phyloP scores from a whole-genome alignment of 1,284 basidiomycete species.

The Malassezia cuniculi region DNA sequence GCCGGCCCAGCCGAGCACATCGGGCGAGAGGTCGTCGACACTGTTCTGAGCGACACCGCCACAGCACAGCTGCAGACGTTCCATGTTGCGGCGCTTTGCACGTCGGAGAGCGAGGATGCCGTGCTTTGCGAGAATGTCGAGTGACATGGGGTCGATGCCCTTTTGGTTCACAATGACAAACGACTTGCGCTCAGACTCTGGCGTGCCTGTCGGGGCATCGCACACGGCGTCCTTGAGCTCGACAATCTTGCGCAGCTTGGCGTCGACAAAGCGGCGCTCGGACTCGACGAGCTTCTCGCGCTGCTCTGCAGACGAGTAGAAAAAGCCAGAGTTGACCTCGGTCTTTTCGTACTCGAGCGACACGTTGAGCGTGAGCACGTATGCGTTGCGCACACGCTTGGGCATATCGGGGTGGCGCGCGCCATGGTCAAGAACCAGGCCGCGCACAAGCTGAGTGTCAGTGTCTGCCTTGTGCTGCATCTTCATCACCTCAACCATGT shows the following conservation, averaged over 20 bases:
- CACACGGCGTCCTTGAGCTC: conserved; percentile 94
- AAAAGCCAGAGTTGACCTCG: conserved; percentile 99
- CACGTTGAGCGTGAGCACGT: conserved; percentile 88
- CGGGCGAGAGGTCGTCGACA: conserved; percentile 84
- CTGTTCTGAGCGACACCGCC: conserved; percentile 95
- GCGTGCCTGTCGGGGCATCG: conserved; percentile 46
- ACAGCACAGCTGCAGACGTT: conserved; percentile 56
- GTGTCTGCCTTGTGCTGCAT: conserved; percentile 98
- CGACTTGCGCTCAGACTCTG: conserved; percentile 53
- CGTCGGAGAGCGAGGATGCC: conserved; percentile 86
- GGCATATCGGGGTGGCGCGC: conserved; percentile 98
- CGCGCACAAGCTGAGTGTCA: conserved; percentile 91
- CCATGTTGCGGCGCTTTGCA: conserved; percentile 67
- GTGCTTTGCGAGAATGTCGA: conserved; percentile 93
- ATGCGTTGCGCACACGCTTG: conserved; percentile 92
- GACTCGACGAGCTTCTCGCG: conserved; percentile 97
- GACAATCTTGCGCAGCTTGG: conserved; percentile 88
- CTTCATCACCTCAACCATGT: conserved; percentile 99
- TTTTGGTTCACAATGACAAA: conserved; percentile 99
- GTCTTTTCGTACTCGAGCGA: conserved; percentile 99
- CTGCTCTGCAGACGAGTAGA: conserved; percentile 97
- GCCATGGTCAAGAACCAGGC: conserved; percentile 83
- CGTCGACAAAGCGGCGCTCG: conserved; percentile 84
- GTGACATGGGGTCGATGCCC: conserved; percentile 92
- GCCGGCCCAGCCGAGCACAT: conserved; percentile 88